Evolutionary conservation across 164 flowering plant species (phyloP).

Genomic region (Chimonanthus praecox): DNA sequence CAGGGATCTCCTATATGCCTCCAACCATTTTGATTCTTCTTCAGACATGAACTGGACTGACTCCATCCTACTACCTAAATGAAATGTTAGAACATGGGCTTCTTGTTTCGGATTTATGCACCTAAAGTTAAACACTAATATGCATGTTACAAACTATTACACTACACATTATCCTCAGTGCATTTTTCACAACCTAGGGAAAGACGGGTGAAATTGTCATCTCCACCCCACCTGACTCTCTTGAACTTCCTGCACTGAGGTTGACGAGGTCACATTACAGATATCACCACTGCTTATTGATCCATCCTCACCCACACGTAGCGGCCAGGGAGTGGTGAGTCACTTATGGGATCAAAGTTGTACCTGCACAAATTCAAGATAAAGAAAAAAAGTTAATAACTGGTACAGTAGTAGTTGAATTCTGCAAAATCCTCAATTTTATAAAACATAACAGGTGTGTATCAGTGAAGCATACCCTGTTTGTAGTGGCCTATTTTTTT

Average conservation of each 20-base stretch:
- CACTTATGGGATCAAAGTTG: conserved; percentile 67
- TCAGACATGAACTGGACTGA: neutral
- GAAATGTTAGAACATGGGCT: neutral
- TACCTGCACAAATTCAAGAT: conserved; percentile 46
- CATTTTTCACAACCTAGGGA: no score
- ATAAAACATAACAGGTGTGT: no score
- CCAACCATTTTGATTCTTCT: neutral
- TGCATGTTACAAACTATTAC: neutral
- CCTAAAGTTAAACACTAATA: neutral
- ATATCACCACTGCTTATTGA: conserved; percentile 17
- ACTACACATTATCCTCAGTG: no score
- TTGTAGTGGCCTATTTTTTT: no score
- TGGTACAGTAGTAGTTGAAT: neutral
- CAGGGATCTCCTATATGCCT: neutral
- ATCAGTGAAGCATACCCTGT: no score
- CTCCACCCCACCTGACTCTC: neutral
- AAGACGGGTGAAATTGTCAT: neutral
- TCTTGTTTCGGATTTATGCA: neutral
- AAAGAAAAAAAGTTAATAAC: neutral
- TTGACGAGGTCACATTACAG: conserved; percentile 13
- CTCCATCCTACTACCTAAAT: neutral
- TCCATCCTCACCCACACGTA: conserved; percentile 65
- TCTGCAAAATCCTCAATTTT: neutral
- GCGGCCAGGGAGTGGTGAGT: conserved; percentile 69
- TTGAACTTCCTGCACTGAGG: neutral